Base-by-base conservation (phyloP, 106 monocot species). In the Gastrodia elata region DNA sequence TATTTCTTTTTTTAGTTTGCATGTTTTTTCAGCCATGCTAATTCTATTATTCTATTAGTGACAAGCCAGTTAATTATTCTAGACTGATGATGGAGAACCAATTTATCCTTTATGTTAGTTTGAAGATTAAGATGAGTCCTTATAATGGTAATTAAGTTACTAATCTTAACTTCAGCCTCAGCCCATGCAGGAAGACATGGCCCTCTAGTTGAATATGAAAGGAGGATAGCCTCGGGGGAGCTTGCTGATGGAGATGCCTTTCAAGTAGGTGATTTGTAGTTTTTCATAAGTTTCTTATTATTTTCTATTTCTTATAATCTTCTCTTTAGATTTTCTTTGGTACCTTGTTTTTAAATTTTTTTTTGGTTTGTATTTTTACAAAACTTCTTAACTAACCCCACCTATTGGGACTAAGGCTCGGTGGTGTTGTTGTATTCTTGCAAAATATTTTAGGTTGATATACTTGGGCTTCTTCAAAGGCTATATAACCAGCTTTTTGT, bases 161-260 rank as follows among this genome's bases (percentile, higher is more conserved):
- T 33, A 25, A 34, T 80, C 20, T 33, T 22, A 39, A 41, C 39
- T 13, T 1, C 6, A 78, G 33, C 18, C 35, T 25, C 39, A 68
- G 36, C 37, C 68, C 82, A 73, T 78, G 72, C 52, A 39, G 88
- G 70, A 74, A 81, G 67, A 65, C 82, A 71, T 64, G 96, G 96
- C 5, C 96, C 96, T 65, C 76, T 92, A 57, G 41, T 70, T 65
- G 96, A 92, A 71, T 93, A 97, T 77, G 92, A 86, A 49, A 80
- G 86, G 80, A 92, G 92, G 86, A 88, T 92, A 43, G 77, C 86
- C 38, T 84, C 86, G 16, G 88, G 90, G 32, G 96, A 92, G 22
- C 84, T 97, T 71, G 39, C 79, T 75, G 96, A 90, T 84, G 96
- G 96, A 28, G 96, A 97, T 72, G 64, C 57, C 70, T 88, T 82